Evolutionary conservation across 768 basidiomycete species (phyloP).

Genomic region (Lactifluus subvellereus): DNA sequence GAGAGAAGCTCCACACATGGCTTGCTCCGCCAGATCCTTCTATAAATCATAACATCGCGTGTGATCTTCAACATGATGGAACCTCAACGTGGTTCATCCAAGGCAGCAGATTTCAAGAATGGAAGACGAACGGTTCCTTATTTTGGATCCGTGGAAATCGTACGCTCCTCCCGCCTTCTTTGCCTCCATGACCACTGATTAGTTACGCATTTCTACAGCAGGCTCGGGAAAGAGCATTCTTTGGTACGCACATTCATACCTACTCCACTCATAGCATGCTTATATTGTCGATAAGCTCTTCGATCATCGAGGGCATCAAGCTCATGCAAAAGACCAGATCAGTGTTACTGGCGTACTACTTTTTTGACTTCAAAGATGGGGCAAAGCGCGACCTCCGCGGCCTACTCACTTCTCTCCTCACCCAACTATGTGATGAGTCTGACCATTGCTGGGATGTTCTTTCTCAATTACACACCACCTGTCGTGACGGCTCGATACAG

Average conservation of each 20-base stretch:
- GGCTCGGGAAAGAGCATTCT: constrained; percentile 5
- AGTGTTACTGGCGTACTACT: not conserved
- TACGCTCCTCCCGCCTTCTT: not conserved
- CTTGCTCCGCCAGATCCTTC: constrained; percentile 8
- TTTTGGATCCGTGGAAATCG: constrained; percentile 13
- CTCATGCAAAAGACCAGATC: not conserved
- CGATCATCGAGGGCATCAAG: not conserved
- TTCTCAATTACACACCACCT: too few relatives aligned
- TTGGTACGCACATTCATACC: not conserved
- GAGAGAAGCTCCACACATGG: not conserved
- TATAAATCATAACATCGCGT: constrained; percentile 4
- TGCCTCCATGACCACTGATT: not conserved
- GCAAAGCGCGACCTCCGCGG: not conserved
- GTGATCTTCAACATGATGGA: not conserved
- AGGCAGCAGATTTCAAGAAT: not conserved
- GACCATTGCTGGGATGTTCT: not conserved
- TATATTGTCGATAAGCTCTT: not conserved
- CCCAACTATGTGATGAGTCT: not conserved
- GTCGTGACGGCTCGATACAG: too few relatives aligned
- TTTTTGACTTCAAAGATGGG: not conserved
- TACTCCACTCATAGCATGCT: not conserved
- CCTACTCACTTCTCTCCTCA: not conserved
- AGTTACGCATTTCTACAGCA: not conserved
- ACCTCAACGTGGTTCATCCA: constrained; percentile 2
- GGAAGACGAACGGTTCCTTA: not conserved